Evolutionary conservation across 192 early-diverging fungal genomes (phyloP).

Genomic region (Coemansia umbellata): DNA sequence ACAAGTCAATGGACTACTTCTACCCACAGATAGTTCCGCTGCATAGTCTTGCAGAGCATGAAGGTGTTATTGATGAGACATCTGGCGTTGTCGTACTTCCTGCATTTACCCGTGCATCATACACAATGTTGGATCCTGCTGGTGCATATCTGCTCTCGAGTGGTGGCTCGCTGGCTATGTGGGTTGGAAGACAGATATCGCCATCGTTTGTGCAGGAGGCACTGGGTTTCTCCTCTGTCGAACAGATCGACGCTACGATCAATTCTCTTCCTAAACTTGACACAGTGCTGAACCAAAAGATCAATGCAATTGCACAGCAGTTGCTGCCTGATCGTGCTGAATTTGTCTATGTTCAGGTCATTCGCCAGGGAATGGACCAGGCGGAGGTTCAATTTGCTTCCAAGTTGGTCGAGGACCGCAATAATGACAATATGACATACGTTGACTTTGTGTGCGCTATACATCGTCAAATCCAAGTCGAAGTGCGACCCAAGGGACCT

Average conservation of each 20-base stretch:
- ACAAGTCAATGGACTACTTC: constrained; percentile 71
- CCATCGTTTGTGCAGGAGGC: constrained; percentile 63
- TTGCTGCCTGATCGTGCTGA: constrained; percentile 63
- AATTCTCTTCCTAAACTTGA: constrained; percentile 63
- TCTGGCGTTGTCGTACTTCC: constrained; percentile 66
- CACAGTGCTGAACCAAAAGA: constrained; percentile 57
- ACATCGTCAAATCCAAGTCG: constrained; percentile 82
- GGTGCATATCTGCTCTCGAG: constrained; percentile 89
- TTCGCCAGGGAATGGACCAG: constrained; percentile 82
- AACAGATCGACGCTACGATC: constrained; percentile 57
- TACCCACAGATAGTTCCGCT: constrained; percentile 80
- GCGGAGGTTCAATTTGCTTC: constrained; percentile 75
- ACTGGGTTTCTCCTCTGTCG: constrained; percentile 75
- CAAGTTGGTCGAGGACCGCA: constrained; percentile 84
- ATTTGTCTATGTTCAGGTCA: constrained; percentile 66
- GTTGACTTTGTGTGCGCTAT: constrained; percentile 88
- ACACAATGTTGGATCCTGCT: constrained; percentile 64
- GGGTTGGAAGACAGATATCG: constrained; percentile 76
- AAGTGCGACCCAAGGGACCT: constrained; percentile 54
- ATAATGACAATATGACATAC: constrained; percentile 83
- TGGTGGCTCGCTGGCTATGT: constrained; percentile 72
- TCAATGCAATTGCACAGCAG: constrained; percentile 63
- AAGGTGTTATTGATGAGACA: constrained; percentile 45
- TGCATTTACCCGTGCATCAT: constrained; percentile 65
- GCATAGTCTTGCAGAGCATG: constrained; percentile 54